These are phyloP conservation scores for Pestalotiopsis fici DNA, from an alignment of 2,329 filamentous ascomycete genomes.

Conservation along the genomic window DNA sequence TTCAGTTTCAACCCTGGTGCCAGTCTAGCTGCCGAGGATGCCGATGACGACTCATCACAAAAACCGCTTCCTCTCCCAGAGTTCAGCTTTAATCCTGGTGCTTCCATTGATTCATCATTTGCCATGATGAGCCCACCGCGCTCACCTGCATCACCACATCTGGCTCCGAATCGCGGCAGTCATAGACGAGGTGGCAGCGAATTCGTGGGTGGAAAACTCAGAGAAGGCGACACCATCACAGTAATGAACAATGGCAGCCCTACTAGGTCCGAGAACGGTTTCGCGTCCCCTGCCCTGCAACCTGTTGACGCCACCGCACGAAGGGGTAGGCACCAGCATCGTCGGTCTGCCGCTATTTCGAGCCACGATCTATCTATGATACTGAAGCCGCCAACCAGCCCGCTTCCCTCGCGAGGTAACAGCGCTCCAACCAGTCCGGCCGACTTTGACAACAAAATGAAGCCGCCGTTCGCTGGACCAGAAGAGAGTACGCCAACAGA, in stretches of 20 bases:
- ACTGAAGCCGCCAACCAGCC: constrained; percentile 60
- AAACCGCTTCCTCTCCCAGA: constrained; percentile 48
- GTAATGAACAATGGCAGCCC: constrained; percentile 67
- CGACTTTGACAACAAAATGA: constrained; percentile 38
- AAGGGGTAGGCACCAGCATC: constrained; percentile 71
- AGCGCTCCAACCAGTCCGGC: constrained; percentile 68
- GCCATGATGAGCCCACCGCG: constrained; percentile 53
- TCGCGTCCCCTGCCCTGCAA: constrained; percentile 56
- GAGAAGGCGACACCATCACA: constrained; percentile 58
- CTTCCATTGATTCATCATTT: constrained; percentile 14
- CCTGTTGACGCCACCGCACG: constrained; percentile 49
- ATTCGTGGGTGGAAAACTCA: constrained; percentile 75
- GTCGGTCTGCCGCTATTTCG: constrained; percentile 80
- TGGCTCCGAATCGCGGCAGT: constrained; percentile 63
- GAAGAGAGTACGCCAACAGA: constrained; percentile 13
- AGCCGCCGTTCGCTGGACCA: constrained; percentile 22
- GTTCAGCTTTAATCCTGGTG: constrained; percentile 59
- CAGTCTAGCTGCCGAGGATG: constrained; percentile 26
- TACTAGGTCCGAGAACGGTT: constrained; percentile 63
- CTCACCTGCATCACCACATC: constrained; percentile 52
- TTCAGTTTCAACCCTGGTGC: constrained; percentile 36
- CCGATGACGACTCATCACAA: constrained; percentile 26
- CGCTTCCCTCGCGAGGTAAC: constrained; percentile 53
- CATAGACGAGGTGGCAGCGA: constrained; percentile 84
- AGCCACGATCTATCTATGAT: constrained; percentile 77